Base-by-base conservation (phyloP, 2,329 filamentous ascomycete species). In the Drechslerella coelobrocha region DNA sequence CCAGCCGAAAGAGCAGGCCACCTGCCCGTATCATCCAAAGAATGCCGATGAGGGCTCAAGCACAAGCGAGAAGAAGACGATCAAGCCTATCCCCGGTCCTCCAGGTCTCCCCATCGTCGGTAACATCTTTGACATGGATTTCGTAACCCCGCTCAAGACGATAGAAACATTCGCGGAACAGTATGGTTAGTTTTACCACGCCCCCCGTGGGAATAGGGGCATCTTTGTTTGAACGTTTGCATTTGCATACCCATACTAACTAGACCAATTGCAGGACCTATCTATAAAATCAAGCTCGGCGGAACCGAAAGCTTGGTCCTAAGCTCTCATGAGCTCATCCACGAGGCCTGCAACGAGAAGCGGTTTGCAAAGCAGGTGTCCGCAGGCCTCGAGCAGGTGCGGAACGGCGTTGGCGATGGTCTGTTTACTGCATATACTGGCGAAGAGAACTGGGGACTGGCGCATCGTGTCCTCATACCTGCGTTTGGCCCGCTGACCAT, bases 401-500 rank as follows among this genome's bases (percentile, higher is more conserved):
- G 88, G 72, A 83, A 85, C 66, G 85, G 84, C 23, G 80, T 86
- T 0, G 81, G 84, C 61, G 86, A 89, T 79, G 88, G 88, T 17
- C 81, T 90, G 4, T 89, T 90, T 76, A 89, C 87, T 0, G 86
- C 79, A 2, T 76, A 79, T 69, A 73, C 78, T 17, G 79, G 77
- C 1, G 81, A 83, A 66, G 75, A 78, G 61, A 86, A 86, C 74
- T 90, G 88, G 88, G 85, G 83, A 24, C 83, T 88, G 73, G 88
- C 89, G 26, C 85, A 90, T 75, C 80, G 86, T 21, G 79, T 87
- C 14, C 79, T 91, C 59, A 83, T 88, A 75, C 88, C 88, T 0
- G 87, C 87, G 1, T 90, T 91, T 76, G 88, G 88, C 0, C 88
- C 88, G 0, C 77, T 90, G 21, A 82, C 84, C 1, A 90, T 91